Base-by-base conservation (phyloP, 768 basidiomycete species). In the Amanita polypyramis region DNA sequence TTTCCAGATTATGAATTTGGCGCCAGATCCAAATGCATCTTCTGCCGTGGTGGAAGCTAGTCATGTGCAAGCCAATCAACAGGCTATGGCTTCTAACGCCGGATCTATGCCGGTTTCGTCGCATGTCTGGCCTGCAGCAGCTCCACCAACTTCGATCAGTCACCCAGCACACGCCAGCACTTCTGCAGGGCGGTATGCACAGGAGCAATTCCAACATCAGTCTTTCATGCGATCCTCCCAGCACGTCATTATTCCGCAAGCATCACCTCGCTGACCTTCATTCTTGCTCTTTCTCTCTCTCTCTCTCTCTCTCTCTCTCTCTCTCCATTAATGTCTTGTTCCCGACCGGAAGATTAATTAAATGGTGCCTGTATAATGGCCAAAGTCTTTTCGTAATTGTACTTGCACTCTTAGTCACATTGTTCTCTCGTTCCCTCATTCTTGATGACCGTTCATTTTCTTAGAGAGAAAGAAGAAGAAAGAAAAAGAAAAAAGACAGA, bases 191-290 rank as follows among this genome's bases (percentile, higher is more conserved):
- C 47, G 51, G 42, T 64, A 55, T 45, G 55, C 59, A 27, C 56
- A 56, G 35, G 63, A 66, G 15, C 60, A 61, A 39, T 58, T 69
- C 7, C 61, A 67, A 36, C 70, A 72, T 25, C 74, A 73, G 50
- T 73, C 72, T 17, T 75, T 75, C 54, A 64, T 74, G 58, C 64
- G 72, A 14, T 64, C 69, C 29, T 68, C 72, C 36, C 72, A 72
- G 47, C 58, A 52, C 41, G 50, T 35, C 27, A 50, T 49, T 15
- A 43, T 48, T 25, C 45, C 23, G 14, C 55, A 54, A 50, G 51
- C 58, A 35, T 64, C 69, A 15, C 47, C 53, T 37, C 56, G 55
- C 36, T 60, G 51, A 51, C 29, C n/a, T 25, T 20, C 10, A 7
- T 35, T 45, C 43, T 43, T 43, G 27, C 39, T 47, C 37, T 21